phyloP scores from a whole-genome alignment of 495 filamentous ascomycete genomes.

The Rusavskia elegans region DNA sequence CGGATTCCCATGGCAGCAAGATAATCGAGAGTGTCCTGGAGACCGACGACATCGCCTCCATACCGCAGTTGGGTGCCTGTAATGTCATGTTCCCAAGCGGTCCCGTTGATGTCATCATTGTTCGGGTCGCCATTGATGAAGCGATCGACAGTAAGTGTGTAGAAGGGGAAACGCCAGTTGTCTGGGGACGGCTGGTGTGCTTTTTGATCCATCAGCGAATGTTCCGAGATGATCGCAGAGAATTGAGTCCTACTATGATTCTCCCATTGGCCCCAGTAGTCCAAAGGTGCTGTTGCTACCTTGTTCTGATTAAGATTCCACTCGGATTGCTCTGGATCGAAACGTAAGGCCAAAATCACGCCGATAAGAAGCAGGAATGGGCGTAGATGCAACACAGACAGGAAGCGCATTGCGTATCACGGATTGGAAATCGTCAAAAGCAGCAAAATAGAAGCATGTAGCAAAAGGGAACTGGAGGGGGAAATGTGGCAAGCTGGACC shows the following conservation, averaged over 20 bases:
- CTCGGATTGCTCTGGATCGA: conserved; percentile 25
- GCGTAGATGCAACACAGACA: neutral
- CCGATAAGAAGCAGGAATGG: neutral
- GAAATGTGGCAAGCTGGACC: no score
- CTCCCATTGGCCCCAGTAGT: conserved; percentile 26
- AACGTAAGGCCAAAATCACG: conserved; percentile 24
- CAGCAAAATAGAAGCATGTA: no score
- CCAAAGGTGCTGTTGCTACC: conserved; percentile 16
- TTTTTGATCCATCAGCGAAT: neutral
- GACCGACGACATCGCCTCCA: conserved; percentile 23
- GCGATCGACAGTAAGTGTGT: conserved; percentile 24
- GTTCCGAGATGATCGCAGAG: neutral
- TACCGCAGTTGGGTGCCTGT: conserved; percentile 24
- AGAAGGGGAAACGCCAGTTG: conserved; percentile 28
- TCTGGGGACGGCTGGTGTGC: conserved; percentile 24
- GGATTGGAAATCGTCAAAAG: no score
- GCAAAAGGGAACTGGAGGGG: no score
- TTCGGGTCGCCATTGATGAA: conserved; percentile 26
- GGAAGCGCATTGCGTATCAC: neutral
- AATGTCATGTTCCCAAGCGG: conserved; percentile 22
- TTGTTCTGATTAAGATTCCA: conserved; percentile 27
- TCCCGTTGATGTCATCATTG: conserved; percentile 24
- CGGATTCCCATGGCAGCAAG: conserved; percentile 27
- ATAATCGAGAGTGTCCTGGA: conserved; percentile 23
- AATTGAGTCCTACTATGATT: conserved; percentile 25